Conservation (phyloP, 1,139 yeast species). For the Candida glucosophila region DNA sequence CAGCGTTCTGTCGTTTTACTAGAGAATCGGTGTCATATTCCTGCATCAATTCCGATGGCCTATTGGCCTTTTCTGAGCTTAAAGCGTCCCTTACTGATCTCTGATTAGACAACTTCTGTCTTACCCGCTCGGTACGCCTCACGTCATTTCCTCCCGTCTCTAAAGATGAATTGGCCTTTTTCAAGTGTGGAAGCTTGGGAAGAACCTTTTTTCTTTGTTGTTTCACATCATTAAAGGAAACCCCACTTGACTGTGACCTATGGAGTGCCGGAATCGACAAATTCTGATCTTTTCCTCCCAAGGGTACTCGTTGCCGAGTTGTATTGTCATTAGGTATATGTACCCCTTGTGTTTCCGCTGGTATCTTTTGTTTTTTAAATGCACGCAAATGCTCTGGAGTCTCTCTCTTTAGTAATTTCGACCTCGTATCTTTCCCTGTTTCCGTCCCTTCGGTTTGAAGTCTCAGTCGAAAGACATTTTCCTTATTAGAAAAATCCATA, state of each 20-base stretch:
- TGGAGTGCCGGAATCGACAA: conserved; percentile 18
- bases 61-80: conserved; percentile 8
- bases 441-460: too few relatives aligned
- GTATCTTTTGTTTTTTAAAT: too few relatives aligned
- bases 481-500: conserved; percentile 1
- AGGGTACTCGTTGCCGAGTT: conserved; percentile 26
- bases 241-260: conserved; percentile 25
- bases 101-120: too few relatives aligned
- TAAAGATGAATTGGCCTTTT: conserved; percentile 31
- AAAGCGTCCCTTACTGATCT: conserved; percentile 6
- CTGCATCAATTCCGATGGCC: conserved; percentile 11
- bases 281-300: conserved; percentile 44
- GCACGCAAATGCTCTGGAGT: too few relatives aligned
- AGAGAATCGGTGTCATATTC: conserved; percentile 16
- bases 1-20: conserved; percentile 8
- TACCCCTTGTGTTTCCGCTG: too few relatives aligned
- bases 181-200: conserved; percentile 18
- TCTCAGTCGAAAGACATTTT: too few relatives aligned
- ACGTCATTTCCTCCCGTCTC: conserved; percentile 8
- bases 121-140: background rate
- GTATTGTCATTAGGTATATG: too few relatives aligned
- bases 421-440: too few relatives aligned
- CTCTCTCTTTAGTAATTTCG: too few relatives aligned
- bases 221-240: conserved; percentile 2
- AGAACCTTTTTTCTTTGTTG: conserved; percentile 7